Evolutionary conservation across 2,329 filamentous ascomycete genomes (phyloP).

Genomic region (Dactylonectria estremocensis): DNA sequence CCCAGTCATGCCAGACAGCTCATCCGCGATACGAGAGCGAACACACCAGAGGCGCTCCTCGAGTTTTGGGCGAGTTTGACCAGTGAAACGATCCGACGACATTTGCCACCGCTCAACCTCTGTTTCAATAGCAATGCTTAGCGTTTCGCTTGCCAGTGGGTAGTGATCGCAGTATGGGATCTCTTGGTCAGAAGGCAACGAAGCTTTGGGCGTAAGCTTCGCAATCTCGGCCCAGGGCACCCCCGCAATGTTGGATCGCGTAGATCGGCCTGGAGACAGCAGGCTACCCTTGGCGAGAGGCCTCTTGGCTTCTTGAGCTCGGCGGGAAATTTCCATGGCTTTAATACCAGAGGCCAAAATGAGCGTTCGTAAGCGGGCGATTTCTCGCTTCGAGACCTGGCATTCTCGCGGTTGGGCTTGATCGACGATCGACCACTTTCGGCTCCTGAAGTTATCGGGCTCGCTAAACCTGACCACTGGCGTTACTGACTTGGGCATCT

Average conservation of each 20-base stretch:
- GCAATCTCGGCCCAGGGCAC: conserved; percentile 62
- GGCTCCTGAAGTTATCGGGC: conserved; percentile 47
- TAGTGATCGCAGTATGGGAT: conserved; percentile 64
- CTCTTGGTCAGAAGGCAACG: conserved; percentile 51
- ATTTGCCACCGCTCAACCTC: conserved; percentile 71
- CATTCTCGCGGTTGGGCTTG: conserved; percentile 55
- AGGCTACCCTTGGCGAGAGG: conserved; percentile 49
- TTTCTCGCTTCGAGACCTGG: conserved; percentile 76
- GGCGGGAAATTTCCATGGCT: conserved; percentile 82
- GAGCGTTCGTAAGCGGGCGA: conserved; percentile 83
- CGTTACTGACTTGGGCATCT: conserved; percentile 54
- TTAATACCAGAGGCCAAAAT: conserved; percentile 91
- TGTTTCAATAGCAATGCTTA: conserved; percentile 62
- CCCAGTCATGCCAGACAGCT: conserved; percentile 74
- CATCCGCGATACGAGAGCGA: conserved; percentile 64
- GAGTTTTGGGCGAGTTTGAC: conserved; percentile 69
- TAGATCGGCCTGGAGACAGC: conserved; percentile 39
- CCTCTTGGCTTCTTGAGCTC: conserved; percentile 67
- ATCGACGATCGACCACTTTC: conserved; percentile 69
- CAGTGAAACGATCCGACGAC: conserved; percentile 72
- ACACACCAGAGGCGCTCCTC: conserved; percentile 63
- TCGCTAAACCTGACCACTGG: conserved; percentile 47
- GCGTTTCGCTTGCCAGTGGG: conserved; percentile 66
- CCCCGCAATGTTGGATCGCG: conserved; percentile 39
- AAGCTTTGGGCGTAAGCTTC: conserved; percentile 56